A percentile compares a stretch with the other conserved stretches of the same genome.
phyloP scores from a whole-genome alignment of 176 grass and related monocot species.

The Oryza australiensis region DNA sequence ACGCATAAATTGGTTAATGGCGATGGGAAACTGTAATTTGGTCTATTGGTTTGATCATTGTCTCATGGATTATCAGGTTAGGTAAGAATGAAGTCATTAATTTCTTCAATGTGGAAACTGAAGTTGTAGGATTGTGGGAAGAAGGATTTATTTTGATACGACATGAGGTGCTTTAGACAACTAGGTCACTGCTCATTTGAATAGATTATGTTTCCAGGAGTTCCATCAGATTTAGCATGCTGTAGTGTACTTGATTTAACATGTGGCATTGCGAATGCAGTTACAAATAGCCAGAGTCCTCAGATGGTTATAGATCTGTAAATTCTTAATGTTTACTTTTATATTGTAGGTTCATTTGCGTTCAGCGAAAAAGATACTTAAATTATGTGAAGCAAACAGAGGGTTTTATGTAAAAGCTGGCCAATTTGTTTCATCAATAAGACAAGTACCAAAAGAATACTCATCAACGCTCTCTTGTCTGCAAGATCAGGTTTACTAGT shows the following conservation, averaged over 20 bases:
- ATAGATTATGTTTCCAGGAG: neutral
- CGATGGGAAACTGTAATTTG: neutral
- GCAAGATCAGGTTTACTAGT: constrained; percentile 78
- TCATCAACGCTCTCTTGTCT: constrained; percentile 76
- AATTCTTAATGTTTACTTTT: neutral
- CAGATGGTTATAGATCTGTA: neutral
- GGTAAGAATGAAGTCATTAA: constrained; percentile 18
- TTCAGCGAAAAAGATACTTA: constrained; percentile 76
- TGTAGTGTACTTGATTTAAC: neutral
- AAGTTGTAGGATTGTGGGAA: neutral
- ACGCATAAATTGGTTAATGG: constrained; percentile 5
- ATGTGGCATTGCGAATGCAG: neutral
- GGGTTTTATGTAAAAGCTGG: constrained; percentile 99
- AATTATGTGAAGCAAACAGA: constrained; percentile 75
- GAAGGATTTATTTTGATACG: neutral
- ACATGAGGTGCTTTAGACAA: neutral
- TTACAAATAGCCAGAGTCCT: neutral
- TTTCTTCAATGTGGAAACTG: neutral
- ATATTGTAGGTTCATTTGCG: constrained; percentile 69
- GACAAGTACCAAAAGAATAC: constrained; percentile 90
- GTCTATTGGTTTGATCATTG: neutral
- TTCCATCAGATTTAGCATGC: neutral
- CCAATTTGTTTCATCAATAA: constrained; percentile 88
- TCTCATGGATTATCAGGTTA: neutral
- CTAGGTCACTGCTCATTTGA: neutral